These are phyloP conservation scores for Collybia sordida DNA, from an alignment of 768 basidiomycete species.

Conservation along the genomic window DNA sequence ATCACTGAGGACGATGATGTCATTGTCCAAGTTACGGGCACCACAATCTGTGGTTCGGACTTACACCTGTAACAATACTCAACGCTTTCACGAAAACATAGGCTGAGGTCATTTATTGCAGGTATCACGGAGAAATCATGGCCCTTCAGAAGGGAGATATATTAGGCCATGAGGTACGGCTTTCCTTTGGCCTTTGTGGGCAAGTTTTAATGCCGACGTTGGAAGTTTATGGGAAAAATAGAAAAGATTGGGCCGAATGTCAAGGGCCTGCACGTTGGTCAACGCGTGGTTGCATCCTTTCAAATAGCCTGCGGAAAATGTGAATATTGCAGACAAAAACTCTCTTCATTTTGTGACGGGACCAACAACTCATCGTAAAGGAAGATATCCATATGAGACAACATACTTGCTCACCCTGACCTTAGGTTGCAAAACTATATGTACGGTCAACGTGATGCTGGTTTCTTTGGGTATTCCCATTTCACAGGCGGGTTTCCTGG, in stretches of 20 bases:
- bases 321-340: slow-evolving; percentile 69
- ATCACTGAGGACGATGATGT: slow-evolving; percentile 77
- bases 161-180: slow-evolving; percentile 62
- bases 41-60: slow-evolving; percentile 72
- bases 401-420: too few relatives aligned
- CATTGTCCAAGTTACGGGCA: slow-evolving; percentile 72
- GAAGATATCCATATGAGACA: slow-evolving; percentile 17
- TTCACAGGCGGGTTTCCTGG: slow-evolving; percentile 72
- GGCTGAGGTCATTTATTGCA: slow-evolving; percentile 3
- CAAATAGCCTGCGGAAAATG: slow-evolving; percentile 77
- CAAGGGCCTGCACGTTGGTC: slow-evolving; percentile 57
- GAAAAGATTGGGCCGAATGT: slow-evolving; percentile 66
- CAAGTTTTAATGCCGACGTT: not conserved
- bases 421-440: slow-evolving; percentile 50
- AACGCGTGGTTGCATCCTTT: slow-evolving; percentile 79
- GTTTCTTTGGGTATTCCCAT: slow-evolving; percentile 73
- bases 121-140: slow-evolving; percentile 67
- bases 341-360: slow-evolving; percentile 71
- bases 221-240: slow-evolving; percentile 65
- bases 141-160: slow-evolving; percentile 73
- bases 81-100: too few relatives aligned
- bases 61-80: slow-evolving; percentile 42
- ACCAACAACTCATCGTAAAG: slow-evolving; percentile 61
- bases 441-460: slow-evolving; percentile 69
- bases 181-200: not conserved